Conservation (phyloP, 768 basidiomycete genomes). For the Mrakia frigida region DNA sequence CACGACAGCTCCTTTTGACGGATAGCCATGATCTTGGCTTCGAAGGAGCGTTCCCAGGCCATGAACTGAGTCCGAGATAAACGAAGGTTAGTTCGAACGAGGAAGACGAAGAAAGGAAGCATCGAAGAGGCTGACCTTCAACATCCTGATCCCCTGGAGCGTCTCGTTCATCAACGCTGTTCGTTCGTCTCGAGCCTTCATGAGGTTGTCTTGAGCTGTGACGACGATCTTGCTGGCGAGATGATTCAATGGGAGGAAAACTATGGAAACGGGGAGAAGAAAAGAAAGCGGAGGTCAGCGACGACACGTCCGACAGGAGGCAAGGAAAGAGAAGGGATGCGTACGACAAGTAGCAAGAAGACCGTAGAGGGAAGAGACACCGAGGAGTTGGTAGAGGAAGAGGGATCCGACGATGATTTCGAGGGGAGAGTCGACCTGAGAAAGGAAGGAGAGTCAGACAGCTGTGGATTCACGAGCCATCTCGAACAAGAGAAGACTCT, state of each 20-base stretch:
- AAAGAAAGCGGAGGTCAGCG: too few relatives aligned
- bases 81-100: slow-evolving; percentile 1
- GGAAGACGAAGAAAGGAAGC: slow-evolving; percentile 37
- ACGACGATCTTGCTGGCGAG: slow-evolving; percentile 74
- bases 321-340: too few relatives aligned
- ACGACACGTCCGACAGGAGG: too few relatives aligned
- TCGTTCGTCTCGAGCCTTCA: slow-evolving; percentile 88
- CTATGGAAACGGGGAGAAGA: neutral
- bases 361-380: slow-evolving; percentile 69
- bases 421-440: slow-evolving; percentile 71
- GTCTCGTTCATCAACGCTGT: slow-evolving; percentile 86
- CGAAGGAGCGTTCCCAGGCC: slow-evolving; percentile 91
- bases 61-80: slow-evolving; percentile 58
- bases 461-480: neutral
- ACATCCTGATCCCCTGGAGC: slow-evolving; percentile 30
- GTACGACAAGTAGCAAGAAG: slow-evolving; percentile 60
- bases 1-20: slow-evolving; percentile 76
- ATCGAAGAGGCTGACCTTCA: slow-evolving; percentile 14
- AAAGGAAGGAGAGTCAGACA: neutral
- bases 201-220: slow-evolving; percentile 71
- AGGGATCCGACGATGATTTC: slow-evolving; percentile 46
- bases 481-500: slow-evolving; percentile 46
- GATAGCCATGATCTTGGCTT: slow-evolving; percentile 63
- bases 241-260: slow-evolving; percentile 70
- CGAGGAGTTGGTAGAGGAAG: slow-evolving; percentile 38